Conservation (phyloP, 148 eudicot species). For the Vaccinium myrtillus region DNA sequence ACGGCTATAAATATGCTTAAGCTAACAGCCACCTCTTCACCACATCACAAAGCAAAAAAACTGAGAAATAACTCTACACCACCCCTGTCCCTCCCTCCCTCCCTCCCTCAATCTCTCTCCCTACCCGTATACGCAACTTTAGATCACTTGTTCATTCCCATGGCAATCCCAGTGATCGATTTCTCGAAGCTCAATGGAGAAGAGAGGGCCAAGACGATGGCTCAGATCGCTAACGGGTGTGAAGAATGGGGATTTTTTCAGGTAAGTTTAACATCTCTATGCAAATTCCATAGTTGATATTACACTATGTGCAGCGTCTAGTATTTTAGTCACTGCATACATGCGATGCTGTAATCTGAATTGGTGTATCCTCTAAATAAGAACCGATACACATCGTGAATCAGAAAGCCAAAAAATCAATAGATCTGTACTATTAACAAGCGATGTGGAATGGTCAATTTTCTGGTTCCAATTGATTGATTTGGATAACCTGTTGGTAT, state of each 20-base stretch:
- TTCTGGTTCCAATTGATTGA: background rate
- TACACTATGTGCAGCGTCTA: background rate
- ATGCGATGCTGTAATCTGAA: background rate
- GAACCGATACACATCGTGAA: too few relatives aligned
- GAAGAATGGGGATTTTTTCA: conserved; percentile 96
- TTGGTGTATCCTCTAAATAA: too few relatives aligned
- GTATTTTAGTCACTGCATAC: background rate
- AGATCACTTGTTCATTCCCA: conserved; percentile 22
- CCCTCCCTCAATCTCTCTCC: background rate
- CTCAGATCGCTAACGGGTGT: conserved; percentile 70
- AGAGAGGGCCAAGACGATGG: conserved; percentile 68
- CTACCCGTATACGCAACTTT: background rate
- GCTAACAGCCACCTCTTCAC: background rate
- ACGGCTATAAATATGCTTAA: conserved; percentile 19
- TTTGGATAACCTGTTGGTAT: background rate
- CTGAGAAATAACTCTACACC: background rate
- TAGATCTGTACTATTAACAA: background rate
- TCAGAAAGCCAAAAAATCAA: too few relatives aligned
- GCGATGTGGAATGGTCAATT: background rate
- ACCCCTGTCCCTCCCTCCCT: background rate
- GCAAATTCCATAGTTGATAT: background rate
- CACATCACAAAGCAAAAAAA: background rate
- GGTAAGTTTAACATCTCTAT: conserved; percentile 33
- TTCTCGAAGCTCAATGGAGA: conserved; percentile 84
- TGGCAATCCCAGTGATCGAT: conserved; percentile 93